A percentile compares a stretch with the other conserved stretches of the same genome.
Conservation (phyloP, 2,329 filamentous ascomycete species). For the Ophiostoma triangulosporum region DNA sequence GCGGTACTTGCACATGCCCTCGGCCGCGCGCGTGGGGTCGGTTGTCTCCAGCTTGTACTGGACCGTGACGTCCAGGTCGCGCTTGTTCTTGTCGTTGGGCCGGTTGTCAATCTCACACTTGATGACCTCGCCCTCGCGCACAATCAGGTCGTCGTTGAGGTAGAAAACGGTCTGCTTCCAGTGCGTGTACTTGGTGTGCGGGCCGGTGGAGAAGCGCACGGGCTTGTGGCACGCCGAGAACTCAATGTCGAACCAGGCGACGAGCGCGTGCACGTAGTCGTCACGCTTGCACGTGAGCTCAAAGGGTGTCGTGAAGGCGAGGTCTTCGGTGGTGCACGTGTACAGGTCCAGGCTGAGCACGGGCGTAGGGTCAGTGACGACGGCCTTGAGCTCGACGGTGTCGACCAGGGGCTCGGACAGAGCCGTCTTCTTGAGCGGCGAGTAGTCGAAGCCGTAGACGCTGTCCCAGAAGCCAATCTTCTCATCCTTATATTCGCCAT, state of each 20-base stretch:
- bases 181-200: slow-evolving; percentile 98
- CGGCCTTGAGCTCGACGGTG: slow-evolving; percentile 92
- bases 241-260: slow-evolving; percentile 98
- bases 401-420: slow-evolving; percentile 94
- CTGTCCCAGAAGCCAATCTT: slow-evolving; percentile 99
- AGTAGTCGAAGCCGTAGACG: slow-evolving; percentile 96
- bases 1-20: slow-evolving; percentile 68
- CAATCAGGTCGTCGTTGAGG: slow-evolving; percentile 81
- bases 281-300: slow-evolving; percentile 64
- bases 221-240: slow-evolving; percentile 98
- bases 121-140: slow-evolving; percentile 74
- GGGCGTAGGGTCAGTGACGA: slow-evolving; percentile 78
- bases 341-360: slow-evolving; percentile 88
- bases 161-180: slow-evolving; percentile 99
- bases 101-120: slow-evolving; percentile 62
- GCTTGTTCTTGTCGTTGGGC: slow-evolving; percentile 86
- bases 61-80: slow-evolving; percentile 85
- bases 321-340: slow-evolving; percentile 70
- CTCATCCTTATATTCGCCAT: slow-evolving; percentile 98
- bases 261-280: slow-evolving; percentile 91
- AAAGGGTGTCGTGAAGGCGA: slow-evolving; percentile 73
- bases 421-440: slow-evolving; percentile 82
- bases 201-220: slow-evolving; percentile 90
- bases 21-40: slow-evolving; percentile 53
- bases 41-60: slow-evolving; percentile 67